These are phyloP conservation scores for Metschnikowia corniflorae DNA, from an alignment of 805 yeast species.

Conservation along the genomic window DNA sequence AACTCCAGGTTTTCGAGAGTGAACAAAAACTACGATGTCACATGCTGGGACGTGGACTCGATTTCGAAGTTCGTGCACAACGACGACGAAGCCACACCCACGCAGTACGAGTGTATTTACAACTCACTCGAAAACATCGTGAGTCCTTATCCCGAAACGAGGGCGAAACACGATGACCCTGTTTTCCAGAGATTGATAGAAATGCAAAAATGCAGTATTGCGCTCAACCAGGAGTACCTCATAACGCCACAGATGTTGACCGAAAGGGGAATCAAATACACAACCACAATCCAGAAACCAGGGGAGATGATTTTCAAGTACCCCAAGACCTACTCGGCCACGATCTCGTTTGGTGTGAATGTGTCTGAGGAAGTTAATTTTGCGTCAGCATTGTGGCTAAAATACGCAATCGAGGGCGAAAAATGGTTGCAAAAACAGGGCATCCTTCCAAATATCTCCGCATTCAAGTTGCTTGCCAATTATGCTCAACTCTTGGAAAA, in stretches of 20 bases:
- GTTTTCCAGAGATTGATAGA: constrained; percentile 20
- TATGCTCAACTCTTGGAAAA: constrained; percentile 42
- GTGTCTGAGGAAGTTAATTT: constrained; percentile 55
- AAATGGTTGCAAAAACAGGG: constrained; percentile 48
- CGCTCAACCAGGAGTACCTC: constrained; percentile 41
- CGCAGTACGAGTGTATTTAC: constrained; percentile 25
- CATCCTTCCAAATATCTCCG: constrained; percentile 51
- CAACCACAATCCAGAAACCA: constrained; percentile 51
- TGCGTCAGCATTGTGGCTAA: constrained; percentile 57
- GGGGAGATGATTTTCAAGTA: constrained; percentile 59
- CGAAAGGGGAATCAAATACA: constrained; percentile 46
- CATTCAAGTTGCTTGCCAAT: constrained; percentile 45
- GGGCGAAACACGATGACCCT: constrained; percentile 29
- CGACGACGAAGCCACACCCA: constrained; percentile 15
- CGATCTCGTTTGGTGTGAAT: constrained; percentile 52
- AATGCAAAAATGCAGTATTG: constrained; percentile 5
- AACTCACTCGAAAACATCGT: constrained; percentile 33
- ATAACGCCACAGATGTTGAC: constrained; percentile 48
- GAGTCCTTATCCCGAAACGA: constrained; percentile 21
- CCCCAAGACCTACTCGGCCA: constrained; percentile 52
- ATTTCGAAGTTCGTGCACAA: constrained; percentile 16
- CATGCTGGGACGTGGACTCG: constrained; percentile 21
- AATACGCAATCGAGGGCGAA: constrained; percentile 45
- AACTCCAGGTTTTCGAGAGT: constrained; percentile 8
- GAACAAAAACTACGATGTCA: constrained; percentile 19